Percentiles rank a stretch among this genome's conserved stretches.
These are phyloP conservation scores for Trichomonas tenax DNA, from an alignment of 208 protist genomes.

Conservation along the genomic window DNA sequence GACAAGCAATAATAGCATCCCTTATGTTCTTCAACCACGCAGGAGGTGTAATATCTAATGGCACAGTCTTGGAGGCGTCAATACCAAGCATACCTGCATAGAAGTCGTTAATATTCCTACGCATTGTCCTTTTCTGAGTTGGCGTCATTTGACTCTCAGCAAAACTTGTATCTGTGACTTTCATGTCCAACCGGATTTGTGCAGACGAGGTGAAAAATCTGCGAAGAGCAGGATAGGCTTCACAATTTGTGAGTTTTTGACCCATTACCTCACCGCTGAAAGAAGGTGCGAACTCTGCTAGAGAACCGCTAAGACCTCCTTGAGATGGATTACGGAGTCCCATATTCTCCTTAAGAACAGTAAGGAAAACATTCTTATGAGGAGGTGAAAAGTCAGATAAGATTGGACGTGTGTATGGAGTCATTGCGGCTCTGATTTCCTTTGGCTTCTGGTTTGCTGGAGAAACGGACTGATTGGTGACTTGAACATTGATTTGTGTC, in stretches of 20 bases:
- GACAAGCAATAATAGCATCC: background rate
- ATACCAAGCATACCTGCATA: background rate
- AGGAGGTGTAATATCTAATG: background rate
- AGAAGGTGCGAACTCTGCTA: background rate
- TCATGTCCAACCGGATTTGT: background rate
- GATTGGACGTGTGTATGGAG: background rate
- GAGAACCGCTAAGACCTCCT: background rate
- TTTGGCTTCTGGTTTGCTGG: background rate
- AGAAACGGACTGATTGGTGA: no score
- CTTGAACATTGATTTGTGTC: background rate
- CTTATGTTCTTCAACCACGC: background rate
- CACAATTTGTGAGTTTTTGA: background rate
- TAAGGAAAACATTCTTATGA: background rate
- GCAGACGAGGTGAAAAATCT: background rate
- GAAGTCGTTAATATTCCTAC: background rate
- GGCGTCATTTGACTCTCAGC: background rate
- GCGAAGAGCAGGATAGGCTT: background rate
- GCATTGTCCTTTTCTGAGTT: background rate
- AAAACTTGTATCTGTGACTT: background rate
- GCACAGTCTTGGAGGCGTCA: background rate
- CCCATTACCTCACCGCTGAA: background rate
- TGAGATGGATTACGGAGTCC: background rate
- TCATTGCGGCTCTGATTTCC: background rate
- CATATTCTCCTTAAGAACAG: background rate
- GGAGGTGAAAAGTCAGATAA: background rate